Conservation (phyloP, 768 basidiomycete species). For the Auriculariales sp. region DNA sequence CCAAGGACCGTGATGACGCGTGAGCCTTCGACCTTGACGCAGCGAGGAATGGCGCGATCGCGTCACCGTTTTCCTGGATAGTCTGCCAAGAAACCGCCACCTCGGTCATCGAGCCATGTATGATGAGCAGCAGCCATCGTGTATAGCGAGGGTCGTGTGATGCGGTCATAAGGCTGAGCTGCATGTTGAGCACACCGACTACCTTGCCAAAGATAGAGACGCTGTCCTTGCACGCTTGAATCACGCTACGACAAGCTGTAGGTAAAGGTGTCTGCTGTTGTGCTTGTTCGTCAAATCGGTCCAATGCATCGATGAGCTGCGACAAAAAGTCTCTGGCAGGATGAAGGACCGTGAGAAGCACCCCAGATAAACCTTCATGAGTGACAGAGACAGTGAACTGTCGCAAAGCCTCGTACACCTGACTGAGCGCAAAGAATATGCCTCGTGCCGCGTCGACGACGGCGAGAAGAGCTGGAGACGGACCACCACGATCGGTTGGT, state of each 20-base stretch:
- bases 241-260: constrained; percentile 55
- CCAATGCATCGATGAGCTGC: constrained; percentile 74
- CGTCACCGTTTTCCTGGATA: constrained; percentile 56
- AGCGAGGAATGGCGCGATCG: constrained; percentile 48
- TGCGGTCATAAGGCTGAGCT: constrained; percentile 60
- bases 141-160: constrained; percentile 78
- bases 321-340: constrained; percentile 72
- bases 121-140: constrained; percentile 68
- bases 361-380: constrained; percentile 67
- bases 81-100: constrained; percentile 73
- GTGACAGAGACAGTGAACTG: constrained; percentile 75
- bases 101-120: constrained; percentile 84
- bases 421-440: constrained; percentile 81
- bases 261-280: constrained; percentile 55
- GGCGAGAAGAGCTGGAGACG: constrained; percentile 40
- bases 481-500: constrained; percentile 3
- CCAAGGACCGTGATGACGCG: constrained; percentile 14
- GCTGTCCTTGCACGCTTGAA: constrained; percentile 74
- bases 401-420: constrained; percentile 77
- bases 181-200: constrained; percentile 66
- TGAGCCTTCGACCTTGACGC: constrained; percentile 24
- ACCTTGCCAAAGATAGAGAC: constrained; percentile 77
- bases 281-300: constrained; percentile 77
- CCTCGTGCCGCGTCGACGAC: constrained; percentile 84
- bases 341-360: constrained; percentile 73